Evolutionary conservation across 2,329 filamentous ascomycete species (phyloP).

Genomic region (Hymenoscyphus scutula): DNA sequence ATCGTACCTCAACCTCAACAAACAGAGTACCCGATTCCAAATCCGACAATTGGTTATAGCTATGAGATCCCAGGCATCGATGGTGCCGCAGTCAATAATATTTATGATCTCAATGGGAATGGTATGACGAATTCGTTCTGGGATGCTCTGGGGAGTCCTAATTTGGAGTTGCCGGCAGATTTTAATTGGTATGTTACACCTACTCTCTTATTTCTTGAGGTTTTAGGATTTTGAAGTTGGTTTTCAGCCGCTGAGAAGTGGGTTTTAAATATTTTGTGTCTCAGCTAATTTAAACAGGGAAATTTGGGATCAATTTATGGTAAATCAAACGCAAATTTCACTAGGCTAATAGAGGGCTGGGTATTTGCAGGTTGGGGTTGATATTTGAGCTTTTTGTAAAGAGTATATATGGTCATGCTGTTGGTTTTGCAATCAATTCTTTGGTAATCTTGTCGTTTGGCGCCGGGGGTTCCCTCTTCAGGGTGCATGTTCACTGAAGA

Average conservation of each 20-base stretch:
- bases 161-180: constrained; percentile 21
- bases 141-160: constrained; percentile 18
- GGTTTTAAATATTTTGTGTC: neutral
- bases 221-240: neutral
- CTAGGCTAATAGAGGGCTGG: neutral
- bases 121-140: constrained; percentile 23
- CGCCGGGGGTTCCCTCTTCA: no score
- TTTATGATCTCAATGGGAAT: constrained; percentile 2
- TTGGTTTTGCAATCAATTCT: no score
- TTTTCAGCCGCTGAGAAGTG: neutral
- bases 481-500: neutral
- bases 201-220: neutral
- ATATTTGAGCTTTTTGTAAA: neutral
- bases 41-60: neutral
- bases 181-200: constrained; percentile 25
- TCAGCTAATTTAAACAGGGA: constrained; percentile 18
- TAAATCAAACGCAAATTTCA: neutral
- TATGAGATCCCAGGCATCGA: no score
- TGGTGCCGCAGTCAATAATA: no score
- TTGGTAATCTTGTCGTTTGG: no score
- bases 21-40: constrained; percentile 12
- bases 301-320: constrained; percentile 26
- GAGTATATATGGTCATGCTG: no score
- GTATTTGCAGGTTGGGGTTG: neutral
- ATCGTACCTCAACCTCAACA: neutral